Percentiles rank a stretch among this genome's conserved stretches.
Evolutionary conservation across 1,284 basidiomycete genomes (phyloP).

Genomic region (Athelia sp.): DNA sequence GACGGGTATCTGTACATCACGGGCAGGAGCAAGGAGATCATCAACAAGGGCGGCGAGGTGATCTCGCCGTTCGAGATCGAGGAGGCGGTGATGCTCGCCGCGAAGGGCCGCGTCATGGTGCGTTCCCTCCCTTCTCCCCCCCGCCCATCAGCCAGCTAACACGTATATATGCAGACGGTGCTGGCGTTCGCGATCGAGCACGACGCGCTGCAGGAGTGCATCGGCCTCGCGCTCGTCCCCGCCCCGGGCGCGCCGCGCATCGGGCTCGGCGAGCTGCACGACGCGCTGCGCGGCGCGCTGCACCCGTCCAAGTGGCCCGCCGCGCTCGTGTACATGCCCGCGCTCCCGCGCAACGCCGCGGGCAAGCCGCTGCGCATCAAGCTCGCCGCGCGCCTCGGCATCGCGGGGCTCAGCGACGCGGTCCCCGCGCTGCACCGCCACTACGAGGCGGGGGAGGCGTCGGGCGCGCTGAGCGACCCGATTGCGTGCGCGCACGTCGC

Average conservation of each 20-base stretch:
- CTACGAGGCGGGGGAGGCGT: constrained; percentile 30
- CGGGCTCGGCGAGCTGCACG: constrained; percentile 35
- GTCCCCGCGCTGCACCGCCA: constrained; percentile 31
- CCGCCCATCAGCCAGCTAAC: neutral
- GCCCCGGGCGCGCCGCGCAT: constrained; percentile 7
- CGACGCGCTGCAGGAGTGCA: constrained; percentile 13
- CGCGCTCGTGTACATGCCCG: constrained; percentile 14
- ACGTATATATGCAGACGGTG: constrained; percentile 6
- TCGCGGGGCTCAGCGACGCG: constrained; percentile 30
- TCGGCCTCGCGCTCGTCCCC: constrained; percentile 13
- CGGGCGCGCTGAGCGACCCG: constrained; percentile 28
- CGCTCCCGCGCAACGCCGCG: constrained; percentile 21
- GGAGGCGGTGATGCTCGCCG: constrained; percentile 38
- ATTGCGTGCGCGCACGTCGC: constrained; percentile 30
- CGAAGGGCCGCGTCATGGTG: constrained; percentile 35
- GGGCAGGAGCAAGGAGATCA: constrained; percentile 56
- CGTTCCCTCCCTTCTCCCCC: neutral
- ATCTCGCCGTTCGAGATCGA: constrained; percentile 62
- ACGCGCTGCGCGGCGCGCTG: constrained; percentile 33
- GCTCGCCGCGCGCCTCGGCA: constrained; percentile 32
- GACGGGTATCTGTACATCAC: constrained; percentile 60
- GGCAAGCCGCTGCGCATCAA: constrained; percentile 42
- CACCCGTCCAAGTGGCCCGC: constrained; percentile 35
- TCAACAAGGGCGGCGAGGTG: constrained; percentile 64
- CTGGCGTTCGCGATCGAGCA: constrained; percentile 14